A percentile compares a stretch with the other conserved stretches of the same genome.
phyloP scores from a whole-genome alignment of 192 early-diverging fungal genomes.

The Mortierella antarctica region DNA sequence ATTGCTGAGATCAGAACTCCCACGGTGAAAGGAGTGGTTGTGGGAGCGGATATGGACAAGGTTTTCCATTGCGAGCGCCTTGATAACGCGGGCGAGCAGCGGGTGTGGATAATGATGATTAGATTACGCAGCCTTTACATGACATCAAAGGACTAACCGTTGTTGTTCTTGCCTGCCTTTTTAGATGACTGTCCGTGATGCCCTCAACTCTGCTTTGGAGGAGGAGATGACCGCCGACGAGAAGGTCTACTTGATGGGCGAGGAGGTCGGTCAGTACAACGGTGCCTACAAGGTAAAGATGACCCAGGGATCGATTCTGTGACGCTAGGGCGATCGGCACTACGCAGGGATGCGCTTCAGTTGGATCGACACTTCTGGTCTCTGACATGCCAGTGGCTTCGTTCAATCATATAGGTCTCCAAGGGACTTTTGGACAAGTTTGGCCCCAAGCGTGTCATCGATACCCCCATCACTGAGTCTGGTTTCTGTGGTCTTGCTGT shows the following conservation, averaged over 20 bases:
- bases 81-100: too few relatives aligned
- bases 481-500: conserved; percentile 97
- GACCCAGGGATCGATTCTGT: background rate
- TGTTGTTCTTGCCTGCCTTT: background rate
- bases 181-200: conserved; percentile 97
- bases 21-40: too few relatives aligned
- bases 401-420: conserved; percentile 74
- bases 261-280: conserved; percentile 99
- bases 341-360: too few relatives aligned
- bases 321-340: too few relatives aligned
- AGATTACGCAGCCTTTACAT: background rate
- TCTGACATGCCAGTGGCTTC: too few relatives aligned
- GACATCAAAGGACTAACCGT: background rate
- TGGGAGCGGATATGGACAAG: too few relatives aligned
- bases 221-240: conserved; percentile 95
- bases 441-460: conserved; percentile 95
- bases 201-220: conserved; percentile 96
- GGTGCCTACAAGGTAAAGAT: conserved; percentile 95
- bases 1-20: too few relatives aligned
- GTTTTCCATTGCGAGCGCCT: too few relatives aligned
- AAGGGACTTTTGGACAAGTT: conserved; percentile 98
- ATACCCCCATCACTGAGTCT: conserved; percentile 99
- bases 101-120: background rate
- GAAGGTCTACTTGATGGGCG: conserved; percentile 92
- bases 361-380: too few relatives aligned